Percentiles rank a stretch among this genome's conserved stretches.
Evolutionary conservation across 371 early-diverging fungal species (phyloP).

Genomic region (Rhizopus delemar): DNA sequence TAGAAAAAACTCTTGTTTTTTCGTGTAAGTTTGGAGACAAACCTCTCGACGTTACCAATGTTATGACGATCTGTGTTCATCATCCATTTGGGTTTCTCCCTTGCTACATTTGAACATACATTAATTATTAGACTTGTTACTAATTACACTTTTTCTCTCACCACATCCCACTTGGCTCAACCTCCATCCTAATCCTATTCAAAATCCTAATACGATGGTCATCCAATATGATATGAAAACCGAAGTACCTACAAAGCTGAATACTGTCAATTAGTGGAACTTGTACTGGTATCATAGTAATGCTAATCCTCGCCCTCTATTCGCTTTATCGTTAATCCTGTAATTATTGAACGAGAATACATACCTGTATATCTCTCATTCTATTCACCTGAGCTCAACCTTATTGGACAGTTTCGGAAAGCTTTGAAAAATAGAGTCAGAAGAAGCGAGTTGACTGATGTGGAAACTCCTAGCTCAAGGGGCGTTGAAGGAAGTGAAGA

Average conservation of each 20-base stretch:
- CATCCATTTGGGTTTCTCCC: conserved; percentile 25
- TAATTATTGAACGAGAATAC: conserved; percentile 19
- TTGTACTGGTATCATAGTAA: too few species aligned
- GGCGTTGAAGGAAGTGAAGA: conserved; percentile 19
- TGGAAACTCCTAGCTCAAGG: conserved; percentile 19
- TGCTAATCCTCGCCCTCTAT: too few species aligned
- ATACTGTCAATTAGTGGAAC: too few species aligned
- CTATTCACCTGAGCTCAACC: conserved; percentile 23
- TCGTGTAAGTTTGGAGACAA: conserved; percentile 24
- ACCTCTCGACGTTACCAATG: conserved; percentile 23
- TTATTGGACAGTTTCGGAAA: conserved; percentile 17
- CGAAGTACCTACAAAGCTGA: too few species aligned
- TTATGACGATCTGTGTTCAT: conserved; percentile 25
- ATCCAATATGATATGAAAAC: too few species aligned
- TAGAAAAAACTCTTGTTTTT: conserved; percentile 22
- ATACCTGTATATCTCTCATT: conserved; percentile 19
- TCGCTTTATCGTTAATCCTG: conserved; percentile 19
- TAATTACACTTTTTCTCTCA: too few species aligned
- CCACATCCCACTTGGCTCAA: too few species aligned
- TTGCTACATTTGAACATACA: conserved; percentile 24
- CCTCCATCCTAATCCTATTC: too few species aligned
- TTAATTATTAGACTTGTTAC: conserved; percentile 18
- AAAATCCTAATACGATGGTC: too few species aligned
- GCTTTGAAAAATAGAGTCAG: conserved; percentile 24
- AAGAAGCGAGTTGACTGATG: conserved; percentile 19